These are phyloP conservation scores for Dispira simplex DNA, from an alignment of 192 early-diverging fungal genomes.

Conservation along the genomic window DNA sequence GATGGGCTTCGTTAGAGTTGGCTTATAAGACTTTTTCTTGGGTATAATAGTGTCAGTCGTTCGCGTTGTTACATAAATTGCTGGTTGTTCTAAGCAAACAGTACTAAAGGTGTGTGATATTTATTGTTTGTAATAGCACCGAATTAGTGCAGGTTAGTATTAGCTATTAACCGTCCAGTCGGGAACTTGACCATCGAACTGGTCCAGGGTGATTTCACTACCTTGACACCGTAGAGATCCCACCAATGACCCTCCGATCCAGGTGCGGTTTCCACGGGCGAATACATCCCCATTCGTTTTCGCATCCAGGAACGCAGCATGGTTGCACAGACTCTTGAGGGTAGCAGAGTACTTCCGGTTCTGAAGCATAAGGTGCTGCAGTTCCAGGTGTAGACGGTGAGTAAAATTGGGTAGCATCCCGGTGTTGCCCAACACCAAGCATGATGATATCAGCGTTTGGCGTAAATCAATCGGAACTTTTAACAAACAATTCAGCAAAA, in stretches of 20 bases:
- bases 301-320: slow-evolving; percentile 37
- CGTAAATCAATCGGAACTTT: slow-evolving; percentile 55
- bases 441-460: slow-evolving; percentile 36
- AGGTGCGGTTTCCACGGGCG: slow-evolving; percentile 45
- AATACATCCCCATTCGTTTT: slow-evolving; percentile 41
- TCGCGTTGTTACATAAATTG: no score
- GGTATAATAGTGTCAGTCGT: no score
- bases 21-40: no score
- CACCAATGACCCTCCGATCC: slow-evolving; percentile 72
- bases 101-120: no score
- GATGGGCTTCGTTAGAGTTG: no score
- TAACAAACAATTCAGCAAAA: slow-evolving; percentile 36
- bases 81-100: no score
- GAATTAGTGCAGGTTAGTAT: neutral
- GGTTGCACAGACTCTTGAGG: slow-evolving; percentile 27
- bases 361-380: slow-evolving; percentile 32
- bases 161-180: slow-evolving; percentile 36
- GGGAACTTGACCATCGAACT: slow-evolving; percentile 43
- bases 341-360: slow-evolving; percentile 28
- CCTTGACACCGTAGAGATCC: slow-evolving; percentile 59
- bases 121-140: neutral
- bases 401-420: slow-evolving; percentile 59
- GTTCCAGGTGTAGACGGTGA: slow-evolving; percentile 38
- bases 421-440: slow-evolving; percentile 66
- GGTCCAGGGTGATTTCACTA: slow-evolving; percentile 44